Percentiles rank a stretch among this genome's conserved stretches.
phyloP scores from a whole-genome alignment of 2,329 filamentous ascomycete species.

The Cladorrhinum sp. region DNA sequence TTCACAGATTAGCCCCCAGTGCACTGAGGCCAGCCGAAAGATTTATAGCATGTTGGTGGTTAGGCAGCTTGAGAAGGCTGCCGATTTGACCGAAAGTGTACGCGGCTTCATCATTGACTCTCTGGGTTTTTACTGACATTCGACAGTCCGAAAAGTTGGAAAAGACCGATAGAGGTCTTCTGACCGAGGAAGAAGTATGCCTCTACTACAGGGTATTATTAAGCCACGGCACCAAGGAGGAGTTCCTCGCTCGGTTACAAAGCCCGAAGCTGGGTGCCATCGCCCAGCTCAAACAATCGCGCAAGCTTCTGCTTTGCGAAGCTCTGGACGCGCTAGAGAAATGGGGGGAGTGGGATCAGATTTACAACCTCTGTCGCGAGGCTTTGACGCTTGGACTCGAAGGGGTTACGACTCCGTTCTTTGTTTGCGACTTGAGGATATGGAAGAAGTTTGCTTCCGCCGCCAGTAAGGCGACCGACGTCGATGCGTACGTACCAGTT shows the following conservation, averaged over 20 bases:
- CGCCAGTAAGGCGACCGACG: slow-evolving; percentile 29
- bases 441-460: slow-evolving; percentile 36
- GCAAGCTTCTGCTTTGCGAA: slow-evolving; percentile 47
- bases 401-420: slow-evolving; percentile 37
- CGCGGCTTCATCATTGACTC: neutral
- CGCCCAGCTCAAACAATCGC: slow-evolving; percentile 43
- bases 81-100: slow-evolving; percentile 45
- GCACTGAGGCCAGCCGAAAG: slow-evolving; percentile 47
- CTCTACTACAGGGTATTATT: slow-evolving; percentile 48
- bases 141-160: slow-evolving; percentile 26
- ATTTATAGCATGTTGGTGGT: slow-evolving; percentile 50
- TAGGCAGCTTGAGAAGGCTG: slow-evolving; percentile 51
- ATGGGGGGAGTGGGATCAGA: slow-evolving; percentile 39
- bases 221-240: slow-evolving; percentile 41
- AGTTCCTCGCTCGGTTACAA: slow-evolving; percentile 39
- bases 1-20: slow-evolving; percentile 44
- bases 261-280: slow-evolving; percentile 42
- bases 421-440: slow-evolving; percentile 43
- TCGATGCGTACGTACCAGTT: slow-evolving; percentile 28
- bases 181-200: slow-evolving; percentile 49
- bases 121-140: slow-evolving; percentile 13
- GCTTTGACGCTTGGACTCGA: slow-evolving; percentile 41
- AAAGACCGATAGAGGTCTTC: slow-evolving; percentile 35
- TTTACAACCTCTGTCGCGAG: slow-evolving; percentile 44
- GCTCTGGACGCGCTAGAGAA: slow-evolving; percentile 37